Evolutionary conservation across 306 rosid genomes (phyloP), one percentile per base, ranked within the genome.

Genomic region (Rosa chinensis): DNA sequence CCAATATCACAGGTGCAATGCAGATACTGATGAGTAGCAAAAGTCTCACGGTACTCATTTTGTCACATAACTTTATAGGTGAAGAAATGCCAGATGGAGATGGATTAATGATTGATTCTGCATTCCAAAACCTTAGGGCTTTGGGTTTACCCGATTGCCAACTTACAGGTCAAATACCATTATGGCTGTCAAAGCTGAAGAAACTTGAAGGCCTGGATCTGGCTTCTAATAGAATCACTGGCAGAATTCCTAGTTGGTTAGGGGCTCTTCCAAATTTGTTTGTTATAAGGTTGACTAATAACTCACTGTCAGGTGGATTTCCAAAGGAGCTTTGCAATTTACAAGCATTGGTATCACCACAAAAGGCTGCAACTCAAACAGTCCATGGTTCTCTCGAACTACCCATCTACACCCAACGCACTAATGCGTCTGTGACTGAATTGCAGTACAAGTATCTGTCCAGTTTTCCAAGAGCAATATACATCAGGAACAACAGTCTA

Each of bases 281-380:
- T 42, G 0, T 8, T 11, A 16, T 72, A 17, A 17, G 2, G 16
- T 17, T 72, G 45, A 5, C 4, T 1, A 8, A 4, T 11, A 72
- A 72, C 76, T 17, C 1, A 0, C 6, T 70, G 23, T 70, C 40
- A 0, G 74, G 42, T 28, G 74, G 4, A 70, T 8, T 70, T 70
- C 74, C 58, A 70, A 70, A 23, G 3, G 74, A 70, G 40, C 74
- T 70, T 45, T 70, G 14, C 39, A 11, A 10, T 12, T 53, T 70
- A 1, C 21, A 45, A 45, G 40, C 55, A 2, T 49, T 70, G 35
- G 21, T 23, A 70, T 44, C 42, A 44, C 11, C 47, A 44, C 0
- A 10, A 70, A 49, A 23, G 35, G n/a, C 16, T 70, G 12, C 40
- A 1, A 1, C 13, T 44, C 74, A 23, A 12, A 44, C 3, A 13